Percentiles rank a stretch among this genome's conserved stretches.
Conservation (phyloP, 2,329 filamentous ascomycete genomes). For the Plenodomus biglobosus region DNA sequence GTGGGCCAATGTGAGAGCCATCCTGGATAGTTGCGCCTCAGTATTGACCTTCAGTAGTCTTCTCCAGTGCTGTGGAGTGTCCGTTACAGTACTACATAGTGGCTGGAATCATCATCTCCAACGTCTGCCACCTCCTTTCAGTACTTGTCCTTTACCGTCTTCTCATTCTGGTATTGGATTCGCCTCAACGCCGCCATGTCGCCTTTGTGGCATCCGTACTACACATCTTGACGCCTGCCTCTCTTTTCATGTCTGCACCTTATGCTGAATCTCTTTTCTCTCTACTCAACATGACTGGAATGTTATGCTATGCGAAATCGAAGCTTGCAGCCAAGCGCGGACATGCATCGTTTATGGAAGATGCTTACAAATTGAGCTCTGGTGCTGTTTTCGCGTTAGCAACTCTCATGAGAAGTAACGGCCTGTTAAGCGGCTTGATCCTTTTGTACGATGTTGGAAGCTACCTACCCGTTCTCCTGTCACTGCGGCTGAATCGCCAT, state of each 20-base stretch:
- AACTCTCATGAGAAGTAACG: slow-evolving; percentile 79
- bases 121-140: slow-evolving; percentile 74
- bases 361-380: slow-evolving; percentile 58
- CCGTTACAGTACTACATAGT: slow-evolving; percentile 43
- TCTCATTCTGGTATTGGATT: slow-evolving; percentile 54
- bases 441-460: slow-evolving; percentile 58
- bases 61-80: slow-evolving; percentile 12
- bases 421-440: slow-evolving; percentile 75
- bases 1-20: slow-evolving; percentile 45
- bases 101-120: slow-evolving; percentile 67
- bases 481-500: slow-evolving; percentile 38
- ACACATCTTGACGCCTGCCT: slow-evolving; percentile 83
- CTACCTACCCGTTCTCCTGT: slow-evolving; percentile 45
- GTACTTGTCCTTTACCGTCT: slow-evolving; percentile 72
- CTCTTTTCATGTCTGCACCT: slow-evolving; percentile 84
- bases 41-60: slow-evolving; percentile 41
- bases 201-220: slow-evolving; percentile 71
- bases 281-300: slow-evolving; percentile 72
- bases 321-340: slow-evolving; percentile 11
- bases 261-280: slow-evolving; percentile 82
- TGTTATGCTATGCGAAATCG: slow-evolving; percentile 64
- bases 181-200: slow-evolving; percentile 44
- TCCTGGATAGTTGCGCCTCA: slow-evolving; percentile 3
- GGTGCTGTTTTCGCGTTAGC: slow-evolving; percentile 72
- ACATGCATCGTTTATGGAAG: slow-evolving; percentile 36